phyloP scores from a whole-genome alignment of 2,329 filamentous ascomycete genomes.

The Colletotrichum sp. region DNA sequence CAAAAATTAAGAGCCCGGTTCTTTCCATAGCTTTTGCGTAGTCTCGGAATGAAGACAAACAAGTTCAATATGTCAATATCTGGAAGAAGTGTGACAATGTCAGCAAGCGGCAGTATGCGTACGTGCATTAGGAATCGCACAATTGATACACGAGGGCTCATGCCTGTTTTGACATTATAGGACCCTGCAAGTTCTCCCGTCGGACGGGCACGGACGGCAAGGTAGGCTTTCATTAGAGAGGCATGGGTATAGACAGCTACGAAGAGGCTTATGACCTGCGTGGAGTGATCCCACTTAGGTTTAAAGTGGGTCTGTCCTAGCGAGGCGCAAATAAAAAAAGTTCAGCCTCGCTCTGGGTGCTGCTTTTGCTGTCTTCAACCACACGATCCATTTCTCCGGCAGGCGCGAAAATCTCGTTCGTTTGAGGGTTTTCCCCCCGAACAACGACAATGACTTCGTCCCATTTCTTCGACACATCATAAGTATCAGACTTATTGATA shows the following conservation, averaged over 20 bases:
- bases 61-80: constrained; percentile 13
- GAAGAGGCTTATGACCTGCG: neutral
- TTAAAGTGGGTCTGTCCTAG: constrained; percentile 13
- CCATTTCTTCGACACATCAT: neutral
- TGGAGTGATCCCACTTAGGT: constrained; percentile 4
- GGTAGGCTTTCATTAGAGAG: neutral
- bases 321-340: constrained; percentile 13
- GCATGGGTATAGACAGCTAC: neutral
- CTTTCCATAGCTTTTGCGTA: constrained; percentile 23
- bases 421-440: constrained; percentile 7
- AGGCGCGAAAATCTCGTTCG: neutral
- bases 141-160: neutral
- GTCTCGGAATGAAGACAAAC: constrained; percentile 18
- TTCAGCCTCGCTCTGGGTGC: constrained; percentile 2
- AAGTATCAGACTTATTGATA: constrained; percentile 18
- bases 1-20: constrained; percentile 28
- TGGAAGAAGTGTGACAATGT: neutral
- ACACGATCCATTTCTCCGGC: neutral
- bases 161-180: neutral
- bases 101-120: neutral
- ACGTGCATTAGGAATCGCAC: neutral
- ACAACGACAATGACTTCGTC: constrained; percentile 15
- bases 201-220: neutral
- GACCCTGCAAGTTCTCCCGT: neutral
- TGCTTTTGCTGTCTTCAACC: neutral